A percentile compares a stretch with the other conserved stretches of the same genome.
phyloP scores from a whole-genome alignment of 495 filamentous ascomycete genomes.

The Gamarada debralockiae region DNA sequence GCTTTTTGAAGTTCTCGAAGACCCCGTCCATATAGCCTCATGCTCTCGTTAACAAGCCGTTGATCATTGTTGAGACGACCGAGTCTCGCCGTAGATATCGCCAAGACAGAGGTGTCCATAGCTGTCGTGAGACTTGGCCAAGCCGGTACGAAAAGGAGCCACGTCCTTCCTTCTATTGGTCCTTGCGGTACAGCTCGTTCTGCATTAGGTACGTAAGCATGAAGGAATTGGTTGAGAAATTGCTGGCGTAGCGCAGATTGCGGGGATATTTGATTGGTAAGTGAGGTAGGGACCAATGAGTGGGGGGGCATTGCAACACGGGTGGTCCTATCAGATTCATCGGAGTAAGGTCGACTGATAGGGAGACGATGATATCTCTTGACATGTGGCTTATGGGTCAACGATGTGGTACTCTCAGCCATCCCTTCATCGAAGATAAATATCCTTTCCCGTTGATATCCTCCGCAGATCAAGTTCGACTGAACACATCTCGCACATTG shows the following conservation, averaged over 20 bases:
- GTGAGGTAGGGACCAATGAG: slow-evolving; percentile 1
- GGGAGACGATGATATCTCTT: background rate
- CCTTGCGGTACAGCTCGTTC: background rate
- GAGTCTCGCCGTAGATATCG: slow-evolving; percentile 27
- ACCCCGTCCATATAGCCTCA: slow-evolving; percentile 28
- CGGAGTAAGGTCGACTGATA: slow-evolving; percentile 1
- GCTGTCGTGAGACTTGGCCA: slow-evolving; percentile 22
- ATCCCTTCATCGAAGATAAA: slow-evolving; percentile 28
- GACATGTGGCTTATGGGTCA: background rate
- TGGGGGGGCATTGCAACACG: no score
- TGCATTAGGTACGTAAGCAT: no score
- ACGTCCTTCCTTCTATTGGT: background rate
- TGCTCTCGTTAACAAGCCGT: slow-evolving; percentile 25
- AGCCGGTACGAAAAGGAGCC: slow-evolving; percentile 26
- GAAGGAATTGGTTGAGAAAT: no score
- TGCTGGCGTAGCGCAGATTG: slow-evolving; percentile 8
- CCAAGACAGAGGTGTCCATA: slow-evolving; percentile 25
- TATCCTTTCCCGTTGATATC: slow-evolving; percentile 32
- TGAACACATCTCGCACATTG: slow-evolving; percentile 33
- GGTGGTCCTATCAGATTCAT: no score
- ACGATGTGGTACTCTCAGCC: background rate
- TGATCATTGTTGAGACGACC: slow-evolving; percentile 22
- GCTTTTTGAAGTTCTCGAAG: slow-evolving; percentile 34
- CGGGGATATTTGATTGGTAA: slow-evolving; percentile 2
- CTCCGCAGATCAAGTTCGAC: slow-evolving; percentile 33